Conservation (phyloP, 2,329 filamentous ascomycete genomes). For the Purpureocillium takamizusanense region DNA sequence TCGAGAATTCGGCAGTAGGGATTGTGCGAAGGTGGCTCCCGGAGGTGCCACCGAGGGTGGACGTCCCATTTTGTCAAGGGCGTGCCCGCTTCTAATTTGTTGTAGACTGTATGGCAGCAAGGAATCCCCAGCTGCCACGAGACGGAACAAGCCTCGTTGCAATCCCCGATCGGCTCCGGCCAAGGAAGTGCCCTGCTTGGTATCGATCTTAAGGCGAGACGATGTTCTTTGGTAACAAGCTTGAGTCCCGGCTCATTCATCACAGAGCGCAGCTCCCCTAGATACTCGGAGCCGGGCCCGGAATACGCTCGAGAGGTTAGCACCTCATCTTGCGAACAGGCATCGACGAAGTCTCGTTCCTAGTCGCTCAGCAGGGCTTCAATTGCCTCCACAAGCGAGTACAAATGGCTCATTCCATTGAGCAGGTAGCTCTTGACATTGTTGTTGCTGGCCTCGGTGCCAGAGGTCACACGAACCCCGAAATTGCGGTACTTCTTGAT, state of each 20-base stretch:
- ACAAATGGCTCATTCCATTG: neutral
- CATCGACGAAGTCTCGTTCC: neutral
- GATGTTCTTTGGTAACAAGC: neutral
- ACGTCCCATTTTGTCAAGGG: slow-evolving; percentile 2
- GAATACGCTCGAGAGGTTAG: neutral
- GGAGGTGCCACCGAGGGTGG: slow-evolving; percentile 2
- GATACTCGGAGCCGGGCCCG: neutral
- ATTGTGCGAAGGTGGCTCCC: slow-evolving; percentile 2
- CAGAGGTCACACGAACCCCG: neutral
- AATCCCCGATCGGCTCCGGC: neutral
- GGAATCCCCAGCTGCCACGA: neutral
- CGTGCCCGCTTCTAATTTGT: neutral
- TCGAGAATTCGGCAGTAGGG: slow-evolving; percentile 4
- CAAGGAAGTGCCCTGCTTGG: neutral
- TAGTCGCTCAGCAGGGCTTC: neutral
- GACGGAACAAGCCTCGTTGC: neutral
- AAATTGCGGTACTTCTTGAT: neutral
- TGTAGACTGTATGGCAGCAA: slow-evolving; percentile 1
- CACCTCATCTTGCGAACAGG: slow-evolving; percentile 1
- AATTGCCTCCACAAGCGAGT: neutral
- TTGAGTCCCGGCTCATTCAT: neutral
- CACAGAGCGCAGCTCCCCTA: neutral
- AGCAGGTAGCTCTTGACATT: neutral
- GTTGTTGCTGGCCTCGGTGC: neutral
- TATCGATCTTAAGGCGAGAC: neutral